A percentile compares a stretch with the other conserved stretches of the same genome.
Evolutionary conservation across 1,284 basidiomycete genomes (phyloP).

Genomic region (Microbotryum lychnidis-dioicae): DNA sequence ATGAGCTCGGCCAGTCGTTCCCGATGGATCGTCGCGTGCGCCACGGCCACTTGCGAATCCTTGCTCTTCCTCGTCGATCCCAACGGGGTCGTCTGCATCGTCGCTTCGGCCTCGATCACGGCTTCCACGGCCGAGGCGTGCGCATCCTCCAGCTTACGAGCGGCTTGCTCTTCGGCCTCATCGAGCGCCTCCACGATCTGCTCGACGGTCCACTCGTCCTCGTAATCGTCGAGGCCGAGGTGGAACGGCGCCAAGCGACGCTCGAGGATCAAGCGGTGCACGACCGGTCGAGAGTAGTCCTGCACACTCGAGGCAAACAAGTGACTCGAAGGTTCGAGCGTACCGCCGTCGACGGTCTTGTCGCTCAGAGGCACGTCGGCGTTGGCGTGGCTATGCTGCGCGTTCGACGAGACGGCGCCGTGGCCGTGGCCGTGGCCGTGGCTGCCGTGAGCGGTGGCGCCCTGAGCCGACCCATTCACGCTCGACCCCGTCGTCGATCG

Average conservation of each 20-base stretch:
- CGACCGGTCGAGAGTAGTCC: constrained; percentile 70
- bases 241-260: constrained; percentile 92
- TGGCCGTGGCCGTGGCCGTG: not conserved
- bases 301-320: constrained; percentile 54
- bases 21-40: constrained; percentile 13
- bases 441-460: not conserved
- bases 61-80: constrained; percentile 25
- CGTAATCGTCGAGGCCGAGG: constrained; percentile 86
- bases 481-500: not conserved
- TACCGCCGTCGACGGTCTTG: constrained; percentile 54
- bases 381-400: constrained; percentile 1
- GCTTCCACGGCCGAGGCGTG: constrained; percentile 21
- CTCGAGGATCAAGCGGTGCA: constrained; percentile 76
- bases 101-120: constrained; percentile 22
- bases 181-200: constrained; percentile 59
- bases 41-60: constrained; percentile 19
- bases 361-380: not conserved
- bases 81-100: constrained; percentile 10
- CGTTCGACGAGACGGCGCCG: constrained; percentile 11
- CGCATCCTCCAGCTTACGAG: constrained; percentile 23
- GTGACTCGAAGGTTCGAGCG: constrained; percentile 80
- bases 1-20: constrained; percentile 31
- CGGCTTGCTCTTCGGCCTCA: constrained; percentile 24
- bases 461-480: not conserved
- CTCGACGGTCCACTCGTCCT: constrained; percentile 73